Base-by-base conservation (phyloP, 352 stramenopile species). In the Globisporangium yorkense region DNA sequence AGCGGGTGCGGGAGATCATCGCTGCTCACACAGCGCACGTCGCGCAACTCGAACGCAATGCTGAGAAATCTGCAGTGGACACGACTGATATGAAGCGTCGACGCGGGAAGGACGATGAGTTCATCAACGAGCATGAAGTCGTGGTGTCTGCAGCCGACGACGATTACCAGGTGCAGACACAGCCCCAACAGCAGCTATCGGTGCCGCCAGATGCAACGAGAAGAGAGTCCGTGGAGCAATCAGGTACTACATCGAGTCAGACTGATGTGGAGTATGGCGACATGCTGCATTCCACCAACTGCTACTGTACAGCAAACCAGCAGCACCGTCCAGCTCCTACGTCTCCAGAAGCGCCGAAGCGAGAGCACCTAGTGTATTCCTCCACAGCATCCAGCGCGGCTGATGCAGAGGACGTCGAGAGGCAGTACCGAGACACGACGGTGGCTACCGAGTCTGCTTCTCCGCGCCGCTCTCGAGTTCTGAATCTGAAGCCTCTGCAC, bases 1-100 rank as follows among this genome's bases (percentile, higher is more conserved):
- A 51, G 46, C 27, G 55, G 31, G 56, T 62, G 20, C 43, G n/a
- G 24, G 56, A 62, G 21, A 50, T 62, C 29, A 41, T 62, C 10
- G 10, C 31, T 21, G 47, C 56, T 45, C 56, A 56, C 27, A 40
- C 40, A 18, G 20, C 56, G 18, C 50, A 57, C 16, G 31, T 37
- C 15, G 18, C 20, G 9, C 41, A 31, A 9, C 33, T 24, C 18
- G 21, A 37, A 6, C 43, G 20, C 15, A 49, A 29, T 2, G 44
- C 15, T 0, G 44, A 5, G 5, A 29, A 29, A 24, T 27, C 44
- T 29, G n/a, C 9, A 5, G 44, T 8, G 2, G 20, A 18, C 44
- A 12, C 10, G 44, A 15, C 5, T 13, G 44, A 13, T 29, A 18
- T 15, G 7, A 31, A 20, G 13, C 31, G 8, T 4, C n/a, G 24